A percentile compares a stretch with the other conserved stretches of the same genome.
These are phyloP conservation scores for Plasmodium gonderi DNA, from an alignment of 169 alveolate species.

Conservation along the genomic window DNA sequence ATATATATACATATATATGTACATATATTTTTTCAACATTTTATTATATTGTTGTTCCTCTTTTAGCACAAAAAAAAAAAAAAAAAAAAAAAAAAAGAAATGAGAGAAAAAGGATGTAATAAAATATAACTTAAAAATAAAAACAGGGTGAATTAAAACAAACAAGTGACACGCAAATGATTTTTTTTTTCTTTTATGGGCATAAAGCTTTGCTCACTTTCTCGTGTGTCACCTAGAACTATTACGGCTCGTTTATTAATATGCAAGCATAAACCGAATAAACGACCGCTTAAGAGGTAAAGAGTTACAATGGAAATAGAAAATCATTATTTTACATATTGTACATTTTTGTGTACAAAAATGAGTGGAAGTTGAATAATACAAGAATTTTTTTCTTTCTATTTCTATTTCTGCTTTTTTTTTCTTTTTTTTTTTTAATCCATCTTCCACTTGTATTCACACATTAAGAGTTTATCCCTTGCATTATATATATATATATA, in stretches of 20 bases:
- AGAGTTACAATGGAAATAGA: neutral
- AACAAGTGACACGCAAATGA: neutral
- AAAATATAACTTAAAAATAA: no score
- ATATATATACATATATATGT: no score
- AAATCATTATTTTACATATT: neutral
- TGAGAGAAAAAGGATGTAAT: neutral
- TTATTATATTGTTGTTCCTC: neutral
- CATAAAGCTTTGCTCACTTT: neutral
- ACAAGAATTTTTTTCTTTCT: neutral
- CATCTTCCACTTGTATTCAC: neutral
- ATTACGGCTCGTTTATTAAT: neutral
- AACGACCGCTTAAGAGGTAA: neutral
- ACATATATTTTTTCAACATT: no score
- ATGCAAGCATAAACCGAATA: neutral
- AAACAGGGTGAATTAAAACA: neutral
- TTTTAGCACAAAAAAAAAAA: neutral
- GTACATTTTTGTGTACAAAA: neutral
- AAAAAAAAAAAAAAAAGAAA: neutral
- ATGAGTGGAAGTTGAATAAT: neutral
- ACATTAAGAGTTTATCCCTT: neutral
- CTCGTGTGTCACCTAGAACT: neutral
- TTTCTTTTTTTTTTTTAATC: neutral
- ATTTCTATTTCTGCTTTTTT: neutral
- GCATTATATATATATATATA: neutral
- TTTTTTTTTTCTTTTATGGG: neutral